Evolutionary conservation across 225 moss, liverwort and hornwort genomes (phyloP).

Genomic region (Bryoerythrophyllum caledonicum): DNA sequence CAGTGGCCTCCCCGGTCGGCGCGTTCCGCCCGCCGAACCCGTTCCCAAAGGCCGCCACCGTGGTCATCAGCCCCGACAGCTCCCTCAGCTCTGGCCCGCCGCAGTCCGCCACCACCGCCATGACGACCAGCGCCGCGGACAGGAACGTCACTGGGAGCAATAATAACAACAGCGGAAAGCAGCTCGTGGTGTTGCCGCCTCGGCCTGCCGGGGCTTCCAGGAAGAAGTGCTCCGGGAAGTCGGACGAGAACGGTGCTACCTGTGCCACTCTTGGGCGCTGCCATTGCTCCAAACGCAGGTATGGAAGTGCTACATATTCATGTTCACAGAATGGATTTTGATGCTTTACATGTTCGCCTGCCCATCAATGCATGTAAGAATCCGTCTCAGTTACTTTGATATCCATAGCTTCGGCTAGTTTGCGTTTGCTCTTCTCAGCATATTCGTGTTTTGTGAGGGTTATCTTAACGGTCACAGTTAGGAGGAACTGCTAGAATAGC

Average conservation of each 20-base stretch:
- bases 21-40: conserved; percentile 28
- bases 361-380: no score
- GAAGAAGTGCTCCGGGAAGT: conserved; percentile 79
- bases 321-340: no score
- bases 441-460: no score
- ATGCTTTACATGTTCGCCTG: no score
- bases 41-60: conserved; percentile 23
- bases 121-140: conserved; percentile 36
- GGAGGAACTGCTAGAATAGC: no score
- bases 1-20: conserved; percentile 24
- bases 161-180: conserved; percentile 17
- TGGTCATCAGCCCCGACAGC: conserved; percentile 45
- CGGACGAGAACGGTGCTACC: conserved; percentile 80
- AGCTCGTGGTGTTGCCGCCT: conserved; percentile 43
- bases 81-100: conserved; percentile 54
- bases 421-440: no score
- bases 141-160: neutral
- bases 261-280: conserved; percentile 81
- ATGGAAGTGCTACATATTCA: neutral
- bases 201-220: conserved; percentile 47
- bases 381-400: no score
- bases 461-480: no score
- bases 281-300: conserved; percentile 97
- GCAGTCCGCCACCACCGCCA: conserved; percentile 43
- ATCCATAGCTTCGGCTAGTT: no score